Evolutionary conservation across 257 asterid species (phyloP).

Genomic region (Fraxinus anomala): DNA sequence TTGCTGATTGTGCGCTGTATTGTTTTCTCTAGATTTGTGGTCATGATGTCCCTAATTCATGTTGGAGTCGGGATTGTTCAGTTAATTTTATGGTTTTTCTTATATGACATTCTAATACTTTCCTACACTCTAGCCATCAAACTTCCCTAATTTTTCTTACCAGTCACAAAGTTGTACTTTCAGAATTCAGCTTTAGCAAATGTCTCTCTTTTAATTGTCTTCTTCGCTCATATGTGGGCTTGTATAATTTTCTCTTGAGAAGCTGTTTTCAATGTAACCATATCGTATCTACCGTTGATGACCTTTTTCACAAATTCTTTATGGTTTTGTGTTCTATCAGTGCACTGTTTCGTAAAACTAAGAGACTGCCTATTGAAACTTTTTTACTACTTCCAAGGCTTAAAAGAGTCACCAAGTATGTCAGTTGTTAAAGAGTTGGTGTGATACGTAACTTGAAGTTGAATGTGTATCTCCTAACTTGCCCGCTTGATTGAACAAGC

Average conservation of each 20-base stretch:
- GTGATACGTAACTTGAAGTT: constrained; percentile 13
- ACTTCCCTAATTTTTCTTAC: constrained; percentile 10
- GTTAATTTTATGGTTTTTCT: neutral
- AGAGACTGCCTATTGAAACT: neutral
- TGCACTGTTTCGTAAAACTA: constrained; percentile 3
- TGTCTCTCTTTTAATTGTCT: constrained; percentile 11
- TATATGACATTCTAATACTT: neutral
- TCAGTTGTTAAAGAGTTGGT: constrained; percentile 13
- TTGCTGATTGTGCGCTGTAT: constrained; percentile 20
- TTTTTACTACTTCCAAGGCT: constrained; percentile 5
- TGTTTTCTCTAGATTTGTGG: constrained; percentile 7
- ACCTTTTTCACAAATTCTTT: constrained; percentile 2
- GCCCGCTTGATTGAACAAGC: neutral
- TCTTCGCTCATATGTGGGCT: constrained; percentile 14
- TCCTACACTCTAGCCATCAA: constrained; percentile 10
- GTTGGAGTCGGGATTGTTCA: constrained; percentile 9
- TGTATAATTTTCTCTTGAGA: constrained; percentile 1
- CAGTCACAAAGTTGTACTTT: constrained; percentile 5
- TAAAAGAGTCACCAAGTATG: neutral
- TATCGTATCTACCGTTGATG: neutral
- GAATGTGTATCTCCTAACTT: constrained; percentile 12
- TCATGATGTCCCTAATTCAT: neutral
- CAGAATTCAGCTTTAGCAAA: neutral
- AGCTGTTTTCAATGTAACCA: neutral
- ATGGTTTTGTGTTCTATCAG: neutral